A percentile compares a stretch with the other conserved stretches of the same genome.
These are phyloP conservation scores for Bipolaris gigantea DNA, from an alignment of 2,329 filamentous ascomycete species.

Conservation along the genomic window DNA sequence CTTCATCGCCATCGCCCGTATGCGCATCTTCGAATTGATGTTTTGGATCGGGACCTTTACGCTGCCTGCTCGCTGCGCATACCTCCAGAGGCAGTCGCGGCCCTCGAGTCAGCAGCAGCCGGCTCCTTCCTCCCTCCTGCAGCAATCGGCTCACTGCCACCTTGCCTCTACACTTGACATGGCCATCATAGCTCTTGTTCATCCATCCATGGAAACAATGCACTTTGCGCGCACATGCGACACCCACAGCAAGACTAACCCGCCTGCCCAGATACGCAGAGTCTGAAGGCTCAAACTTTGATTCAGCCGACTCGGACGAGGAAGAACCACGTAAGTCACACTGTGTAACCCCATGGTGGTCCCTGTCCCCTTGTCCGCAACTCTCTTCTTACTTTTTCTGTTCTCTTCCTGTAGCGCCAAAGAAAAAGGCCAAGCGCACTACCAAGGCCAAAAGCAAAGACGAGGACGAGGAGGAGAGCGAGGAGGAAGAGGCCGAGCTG, in stretches of 20 bases:
- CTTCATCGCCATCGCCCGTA: constrained; percentile 26
- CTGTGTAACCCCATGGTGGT: background rate
- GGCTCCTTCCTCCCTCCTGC: background rate
- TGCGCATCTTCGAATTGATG: constrained; percentile 12
- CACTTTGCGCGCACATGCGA: background rate
- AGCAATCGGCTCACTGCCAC: background rate
- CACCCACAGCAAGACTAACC: constrained; percentile 22
- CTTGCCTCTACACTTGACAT: background rate
- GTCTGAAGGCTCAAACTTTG: constrained; percentile 43
- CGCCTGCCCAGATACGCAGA: constrained; percentile 38
- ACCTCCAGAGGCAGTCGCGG: constrained; percentile 11
- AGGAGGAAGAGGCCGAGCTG: constrained; percentile 33
- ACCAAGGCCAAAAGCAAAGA: constrained; percentile 37
- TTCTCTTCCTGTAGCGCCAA: constrained; percentile 29
- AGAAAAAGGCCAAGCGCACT: constrained; percentile 40
- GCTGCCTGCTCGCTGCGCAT: constrained; percentile 24
- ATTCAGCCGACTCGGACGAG: constrained; percentile 41
- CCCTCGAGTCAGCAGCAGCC: constrained; percentile 13
- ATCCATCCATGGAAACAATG: background rate
- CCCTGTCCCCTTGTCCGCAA: background rate
- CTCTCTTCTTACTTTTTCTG: background rate
- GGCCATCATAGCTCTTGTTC: background rate
- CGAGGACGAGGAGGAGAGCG: constrained; percentile 34
- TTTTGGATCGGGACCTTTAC: constrained; percentile 8
- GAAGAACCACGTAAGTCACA: constrained; percentile 40